A percentile compares a stretch with the other conserved stretches of the same genome.
Conservation (phyloP, 495 filamentous ascomycete species). For the Daldinia grandis region DNA sequence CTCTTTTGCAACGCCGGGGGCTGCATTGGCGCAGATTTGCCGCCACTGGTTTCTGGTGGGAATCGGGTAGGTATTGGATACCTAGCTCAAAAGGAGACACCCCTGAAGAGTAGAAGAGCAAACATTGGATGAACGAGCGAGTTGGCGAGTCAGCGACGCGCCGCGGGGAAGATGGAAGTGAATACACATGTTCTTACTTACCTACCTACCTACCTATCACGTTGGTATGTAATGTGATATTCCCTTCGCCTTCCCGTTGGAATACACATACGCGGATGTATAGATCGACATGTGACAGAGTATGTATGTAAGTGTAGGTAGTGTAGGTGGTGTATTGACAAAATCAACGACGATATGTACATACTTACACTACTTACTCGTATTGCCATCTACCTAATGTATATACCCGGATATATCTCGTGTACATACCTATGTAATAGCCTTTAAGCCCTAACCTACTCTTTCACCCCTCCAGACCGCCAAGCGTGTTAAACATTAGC, state of each 20-base stretch:
- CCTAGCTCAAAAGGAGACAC: slow-evolving; percentile 10
- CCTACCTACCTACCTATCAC: too few species aligned
- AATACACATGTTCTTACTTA: too few species aligned
- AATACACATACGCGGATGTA: too few species aligned
- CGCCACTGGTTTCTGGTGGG: slow-evolving; percentile 16
- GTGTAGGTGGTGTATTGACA: too few species aligned
- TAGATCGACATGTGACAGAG: too few species aligned
- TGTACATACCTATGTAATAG: neutral
- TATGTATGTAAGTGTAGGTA: too few species aligned
- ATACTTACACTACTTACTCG: too few species aligned
- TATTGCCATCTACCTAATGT: too few species aligned
- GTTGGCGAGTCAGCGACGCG: slow-evolving; percentile 23
- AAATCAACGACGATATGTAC: too few species aligned
- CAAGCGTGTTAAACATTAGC: neutral
- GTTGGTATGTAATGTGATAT: neutral
- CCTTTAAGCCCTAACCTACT: neutral
- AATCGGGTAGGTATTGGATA: slow-evolving; percentile 2
- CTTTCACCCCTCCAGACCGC: neutral
- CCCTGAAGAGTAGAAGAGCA: slow-evolving; percentile 22
- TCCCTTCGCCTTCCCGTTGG: neutral
- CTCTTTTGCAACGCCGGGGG: slow-evolving; percentile 16
- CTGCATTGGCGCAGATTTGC: slow-evolving; percentile 32
- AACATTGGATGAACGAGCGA: slow-evolving; percentile 29
- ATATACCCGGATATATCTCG: too few species aligned
- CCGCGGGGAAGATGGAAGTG: slow-evolving; percentile 22